Evolutionary conservation across 768 basidiomycete species (phyloP), one percentile per base, ranked within the genome.

Genomic region (Tylopilus cervinicoccineus): DNA sequence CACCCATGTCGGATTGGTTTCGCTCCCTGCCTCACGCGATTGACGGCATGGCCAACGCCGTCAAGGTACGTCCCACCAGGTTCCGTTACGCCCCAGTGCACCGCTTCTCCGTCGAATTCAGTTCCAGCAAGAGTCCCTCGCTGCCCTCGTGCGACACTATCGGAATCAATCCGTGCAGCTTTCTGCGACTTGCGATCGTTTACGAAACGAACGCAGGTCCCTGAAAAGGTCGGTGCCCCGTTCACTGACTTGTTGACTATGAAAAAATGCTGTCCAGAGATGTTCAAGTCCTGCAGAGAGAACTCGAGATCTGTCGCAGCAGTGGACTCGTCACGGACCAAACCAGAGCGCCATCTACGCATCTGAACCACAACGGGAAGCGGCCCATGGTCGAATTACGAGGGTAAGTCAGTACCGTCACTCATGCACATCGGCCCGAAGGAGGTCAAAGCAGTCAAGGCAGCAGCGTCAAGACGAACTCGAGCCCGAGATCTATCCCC

Each of bases 1-100:
- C 76, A 2, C 88, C 89, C 1, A 89, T 92, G 86, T 81, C 83
- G 11, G 77, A 84, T 26, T 91, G 88, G 88, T 92, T 92, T 69
- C 73, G 74, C 10, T 76, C 81, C 28, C 66, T 85, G 24, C 80
- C 86, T 8, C 67, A 71, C 47, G 68, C 78, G 3, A 65, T 90
- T 24, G 88, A 92, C 59, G 63, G 75, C 22, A 66, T 86, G 23
- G 81, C 86, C 34, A 78, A 76, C 56, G 78, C 88, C 16, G 75
- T 78, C 43, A 87, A 86, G 75, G 88, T 86, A 46, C 8, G 62
- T 22, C 20, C 14, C 19, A 9, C 6, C 26, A 10, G 7, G 22
- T 2, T n/a, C 26, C 27, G 13, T 28, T 7, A 5, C 22, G 16
- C 34, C 27, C 14, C n/a, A 22, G n/a, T 17, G 16, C 45, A 11